Percentiles rank a stretch among this genome's conserved stretches.
phyloP scores from a whole-genome alignment of 2,329 filamentous ascomycete genomes.

The Aspergillus jensenii region DNA sequence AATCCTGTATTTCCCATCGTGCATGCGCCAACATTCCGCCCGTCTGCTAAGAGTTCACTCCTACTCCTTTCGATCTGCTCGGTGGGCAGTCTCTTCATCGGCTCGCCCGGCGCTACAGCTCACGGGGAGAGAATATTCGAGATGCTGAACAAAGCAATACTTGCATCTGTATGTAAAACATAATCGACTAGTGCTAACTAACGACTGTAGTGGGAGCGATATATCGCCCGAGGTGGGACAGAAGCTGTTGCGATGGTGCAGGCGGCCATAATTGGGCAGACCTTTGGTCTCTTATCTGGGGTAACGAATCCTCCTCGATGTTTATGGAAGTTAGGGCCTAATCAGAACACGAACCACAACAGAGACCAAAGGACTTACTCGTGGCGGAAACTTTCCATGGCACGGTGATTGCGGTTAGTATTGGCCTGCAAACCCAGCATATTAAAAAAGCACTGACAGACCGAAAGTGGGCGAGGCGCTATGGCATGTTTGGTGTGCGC shows the following conservation, averaged over 20 bases:
- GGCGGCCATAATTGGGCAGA: conserved; percentile 7
- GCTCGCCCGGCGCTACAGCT: no score
- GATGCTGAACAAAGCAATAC: no score
- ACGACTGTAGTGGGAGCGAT: neutral
- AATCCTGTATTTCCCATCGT: no score
- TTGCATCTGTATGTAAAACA: no score
- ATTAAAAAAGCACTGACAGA: no score
- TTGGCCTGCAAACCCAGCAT: neutral
- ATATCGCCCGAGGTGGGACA: neutral
- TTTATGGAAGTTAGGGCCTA: neutral
- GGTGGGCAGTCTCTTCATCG: no score
- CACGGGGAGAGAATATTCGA: no score
- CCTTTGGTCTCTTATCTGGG: conserved; percentile 3
- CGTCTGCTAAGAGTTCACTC: no score
- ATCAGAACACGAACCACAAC: neutral
- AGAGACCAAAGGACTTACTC: conserved; percentile 25
- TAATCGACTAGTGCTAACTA: no score
- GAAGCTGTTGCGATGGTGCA: conserved; percentile 2
- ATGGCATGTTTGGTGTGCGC: neutral
- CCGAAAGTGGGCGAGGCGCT: conserved; percentile 9
- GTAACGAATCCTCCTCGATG: neutral
- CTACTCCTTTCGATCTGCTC: no score
- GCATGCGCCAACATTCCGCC: no score
- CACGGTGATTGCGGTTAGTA: conserved; percentile 23
- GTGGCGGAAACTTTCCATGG: conserved; percentile 29